Evolutionary conservation across 805 yeast genomes (phyloP).

Genomic region (Starmerella geochares): DNA sequence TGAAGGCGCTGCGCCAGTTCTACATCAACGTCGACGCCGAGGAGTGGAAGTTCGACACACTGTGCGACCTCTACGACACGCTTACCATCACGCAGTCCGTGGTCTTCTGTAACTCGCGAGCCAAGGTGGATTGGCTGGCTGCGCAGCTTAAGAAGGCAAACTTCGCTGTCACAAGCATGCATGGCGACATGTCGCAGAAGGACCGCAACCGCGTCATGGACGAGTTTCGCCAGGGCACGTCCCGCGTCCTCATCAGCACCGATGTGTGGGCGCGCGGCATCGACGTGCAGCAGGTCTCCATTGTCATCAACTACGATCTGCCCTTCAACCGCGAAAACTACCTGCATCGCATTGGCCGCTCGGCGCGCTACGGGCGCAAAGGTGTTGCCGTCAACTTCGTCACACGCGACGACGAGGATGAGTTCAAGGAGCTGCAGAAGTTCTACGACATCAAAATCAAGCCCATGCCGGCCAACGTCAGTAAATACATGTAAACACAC

Average conservation of each 20-base stretch:
- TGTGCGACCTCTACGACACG: conserved; percentile 90
- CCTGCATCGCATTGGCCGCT: conserved; percentile 95
- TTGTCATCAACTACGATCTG: conserved; percentile 90
- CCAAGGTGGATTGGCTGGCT: conserved; percentile 86
- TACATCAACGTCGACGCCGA: conserved; percentile 85
- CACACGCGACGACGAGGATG: conserved; percentile 64
- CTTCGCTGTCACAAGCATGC: conserved; percentile 92
- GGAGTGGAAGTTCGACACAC: conserved; percentile 85
- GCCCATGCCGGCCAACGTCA: conserved; percentile 80
- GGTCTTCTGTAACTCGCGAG: conserved; percentile 92
- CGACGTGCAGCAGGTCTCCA: conserved; percentile 94
- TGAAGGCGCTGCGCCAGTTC: conserved; percentile 91
- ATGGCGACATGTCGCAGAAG: conserved; percentile 91
- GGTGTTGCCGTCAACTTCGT: conserved; percentile 91
- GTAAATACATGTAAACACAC: conserved; percentile 16
- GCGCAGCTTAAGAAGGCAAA: conserved; percentile 66
- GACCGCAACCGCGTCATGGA: conserved; percentile 92
- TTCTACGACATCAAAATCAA: conserved; percentile 80
- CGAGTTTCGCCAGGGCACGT: conserved; percentile 87
- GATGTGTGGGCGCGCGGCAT: conserved; percentile 98
- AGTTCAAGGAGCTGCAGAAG: conserved; percentile 72
- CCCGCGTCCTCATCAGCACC: conserved; percentile 88
- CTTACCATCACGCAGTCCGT: conserved; percentile 95
- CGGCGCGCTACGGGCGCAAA: conserved; percentile 97
- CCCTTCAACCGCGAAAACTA: conserved; percentile 91